Conservation (phyloP, 2,329 filamentous ascomycete species). For the Tetracladium maxilliforme region DNA sequence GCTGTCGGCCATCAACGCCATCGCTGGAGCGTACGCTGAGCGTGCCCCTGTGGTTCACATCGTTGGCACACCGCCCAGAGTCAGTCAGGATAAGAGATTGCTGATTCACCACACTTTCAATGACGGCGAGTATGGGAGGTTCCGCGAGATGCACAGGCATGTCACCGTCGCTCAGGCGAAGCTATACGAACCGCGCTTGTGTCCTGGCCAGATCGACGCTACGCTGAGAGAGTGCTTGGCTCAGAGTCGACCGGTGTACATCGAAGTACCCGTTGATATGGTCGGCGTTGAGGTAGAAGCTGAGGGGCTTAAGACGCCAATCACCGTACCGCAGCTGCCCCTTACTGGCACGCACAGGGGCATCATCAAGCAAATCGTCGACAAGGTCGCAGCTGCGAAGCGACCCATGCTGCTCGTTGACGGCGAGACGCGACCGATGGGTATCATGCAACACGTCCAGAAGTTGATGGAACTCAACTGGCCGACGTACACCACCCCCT, state of each 20-base stretch:
- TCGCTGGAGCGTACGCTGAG: slow-evolving; percentile 43
- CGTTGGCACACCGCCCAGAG: slow-evolving; percentile 33
- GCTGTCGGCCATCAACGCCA: slow-evolving; percentile 41
- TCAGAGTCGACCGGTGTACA: slow-evolving; percentile 38
- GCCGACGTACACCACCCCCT: slow-evolving; percentile 29
- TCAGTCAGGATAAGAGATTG: slow-evolving; percentile 17
- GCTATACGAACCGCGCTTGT: slow-evolving; percentile 14
- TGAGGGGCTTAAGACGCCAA: slow-evolving; percentile 13
- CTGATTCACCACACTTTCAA: slow-evolving; percentile 38
- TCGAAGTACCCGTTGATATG: slow-evolving; percentile 38
- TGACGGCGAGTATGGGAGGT: slow-evolving; percentile 36
- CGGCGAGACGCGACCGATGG: slow-evolving; percentile 26
- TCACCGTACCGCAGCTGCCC: slow-evolving; percentile 5
- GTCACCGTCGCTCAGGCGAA: slow-evolving; percentile 33
- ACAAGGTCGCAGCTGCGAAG: slow-evolving; percentile 25
- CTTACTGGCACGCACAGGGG: slow-evolving; percentile 9
- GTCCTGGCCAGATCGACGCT: slow-evolving; percentile 32
- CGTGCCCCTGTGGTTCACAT: slow-evolving; percentile 40
- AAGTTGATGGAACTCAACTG: too few relatives aligned
- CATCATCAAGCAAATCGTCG: slow-evolving; percentile 18
- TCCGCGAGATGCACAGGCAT: slow-evolving; percentile 30
- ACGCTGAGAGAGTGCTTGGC: slow-evolving; percentile 32
- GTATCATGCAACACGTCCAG: slow-evolving; percentile 23
- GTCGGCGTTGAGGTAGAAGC: slow-evolving; percentile 20
- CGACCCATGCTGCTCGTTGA: slow-evolving; percentile 36